phyloP scores from a whole-genome alignment of 2,329 filamentous ascomycete genomes.

The Colletotrichum tanaceti region DNA sequence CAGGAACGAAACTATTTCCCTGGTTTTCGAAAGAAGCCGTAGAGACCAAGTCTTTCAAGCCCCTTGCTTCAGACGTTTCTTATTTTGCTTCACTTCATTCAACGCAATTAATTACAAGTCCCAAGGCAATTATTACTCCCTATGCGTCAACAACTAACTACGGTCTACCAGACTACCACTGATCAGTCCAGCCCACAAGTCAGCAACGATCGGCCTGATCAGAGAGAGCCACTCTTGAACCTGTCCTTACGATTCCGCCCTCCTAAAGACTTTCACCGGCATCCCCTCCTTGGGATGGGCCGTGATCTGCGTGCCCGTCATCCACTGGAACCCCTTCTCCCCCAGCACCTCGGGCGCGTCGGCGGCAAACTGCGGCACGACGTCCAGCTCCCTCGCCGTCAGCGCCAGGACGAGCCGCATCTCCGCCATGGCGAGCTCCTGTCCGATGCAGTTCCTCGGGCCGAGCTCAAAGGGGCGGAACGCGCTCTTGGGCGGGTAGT shows the following conservation, averaged over 20 bases:
- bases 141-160: too few relatives aligned
- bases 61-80: too few relatives aligned
- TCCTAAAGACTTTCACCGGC: slow-evolving; percentile 40
- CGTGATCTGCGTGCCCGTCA: slow-evolving; percentile 31
- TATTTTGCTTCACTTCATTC: too few relatives aligned
- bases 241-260: accelerated
- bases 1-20: too few relatives aligned
- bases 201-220: too few relatives aligned
- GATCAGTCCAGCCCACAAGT: too few relatives aligned
- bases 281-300: slow-evolving; percentile 45
- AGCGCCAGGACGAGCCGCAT: slow-evolving; percentile 61
- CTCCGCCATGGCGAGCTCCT: slow-evolving; percentile 67
- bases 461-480: slow-evolving; percentile 68
- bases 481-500: slow-evolving; percentile 56
- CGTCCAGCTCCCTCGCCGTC: slow-evolving; percentile 61
- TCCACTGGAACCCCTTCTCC: slow-evolving; percentile 47
- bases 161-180: too few relatives aligned
- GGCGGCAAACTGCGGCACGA: slow-evolving; percentile 54
- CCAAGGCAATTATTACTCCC: too few relatives aligned
- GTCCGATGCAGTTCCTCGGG: slow-evolving; percentile 64
- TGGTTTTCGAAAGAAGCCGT: too few relatives aligned
- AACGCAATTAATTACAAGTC: too few relatives aligned
- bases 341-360: slow-evolving; percentile 49
- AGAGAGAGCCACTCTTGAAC: too few relatives aligned
- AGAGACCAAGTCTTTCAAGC: too few relatives aligned